phyloP scores from a whole-genome alignment of 768 basidiomycete species.

The Mycena amicta region DNA sequence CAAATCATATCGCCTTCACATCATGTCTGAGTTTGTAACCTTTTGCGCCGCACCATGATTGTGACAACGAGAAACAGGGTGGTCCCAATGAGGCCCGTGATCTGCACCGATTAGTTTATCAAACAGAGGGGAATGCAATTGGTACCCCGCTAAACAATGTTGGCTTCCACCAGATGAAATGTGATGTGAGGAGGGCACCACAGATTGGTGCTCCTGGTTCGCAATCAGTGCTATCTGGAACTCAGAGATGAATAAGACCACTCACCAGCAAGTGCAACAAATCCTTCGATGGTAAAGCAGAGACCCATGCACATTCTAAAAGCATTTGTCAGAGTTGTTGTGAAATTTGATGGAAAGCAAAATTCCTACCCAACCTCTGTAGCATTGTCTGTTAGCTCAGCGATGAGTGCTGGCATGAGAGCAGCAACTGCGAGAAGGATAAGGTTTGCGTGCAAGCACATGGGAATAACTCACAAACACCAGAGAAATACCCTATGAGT shows the following conservation, averaged over 20 bases:
- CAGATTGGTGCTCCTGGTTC: constrained; percentile 61
- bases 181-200: constrained; percentile 53
- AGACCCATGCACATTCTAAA: not conserved
- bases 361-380: constrained; percentile 60
- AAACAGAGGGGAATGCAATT: constrained; percentile 26
- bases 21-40: too few species aligned
- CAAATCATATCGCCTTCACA: too few species aligned
- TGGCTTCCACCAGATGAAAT: constrained; percentile 60
- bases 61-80: not conserved
- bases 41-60: not conserved
- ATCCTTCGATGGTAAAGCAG: constrained; percentile 27
- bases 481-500: constrained; percentile 43
- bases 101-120: not conserved
- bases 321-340: too few species aligned
- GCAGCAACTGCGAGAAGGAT: constrained; percentile 41
- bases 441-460: too few species aligned
- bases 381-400: constrained; percentile 44
- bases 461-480: constrained; percentile 40
- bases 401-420: constrained; percentile 47
- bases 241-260: too few species aligned
- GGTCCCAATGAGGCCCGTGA: not conserved
- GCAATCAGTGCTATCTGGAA: too few species aligned
- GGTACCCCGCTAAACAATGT: constrained; percentile 54
- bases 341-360: too few species aligned
- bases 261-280: constrained; percentile 47